Evolutionary conservation across 1,139 yeast genomes (phyloP), one percentile per base, ranked within the genome.

Genomic region (Debaryomyces udenii): DNA sequence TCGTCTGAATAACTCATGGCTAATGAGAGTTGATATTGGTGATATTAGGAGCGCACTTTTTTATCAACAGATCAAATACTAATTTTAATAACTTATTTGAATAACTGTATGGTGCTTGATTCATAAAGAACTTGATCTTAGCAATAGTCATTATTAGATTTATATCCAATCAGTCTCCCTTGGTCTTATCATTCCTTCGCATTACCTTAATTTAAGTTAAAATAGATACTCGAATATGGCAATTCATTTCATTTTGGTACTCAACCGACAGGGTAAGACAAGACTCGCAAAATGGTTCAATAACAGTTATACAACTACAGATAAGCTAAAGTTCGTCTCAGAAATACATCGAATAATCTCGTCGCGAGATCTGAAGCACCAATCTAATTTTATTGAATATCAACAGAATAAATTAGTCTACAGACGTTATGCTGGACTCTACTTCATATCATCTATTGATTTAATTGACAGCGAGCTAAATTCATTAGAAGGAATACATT

Each of bases 211-310:
- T n/a, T n/a, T n/a, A n/a, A n/a, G n/a, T n/a, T n/a, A n/a, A n/a
- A 7, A 20, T 20, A 20, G 22, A 20, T 6, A 5, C 22, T 29
- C 34, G 16, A 36, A 9, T 27, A 87, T 88, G 96, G 76, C 87
- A 11, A 76, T 88, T 27, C 91, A 88, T 52, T 91, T 81, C 62
- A 72, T 91, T 37, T 64, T 91, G 35, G 85, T 93, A 37, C 82
- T 91, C 57, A 93, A 91, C 60, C 77, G 96, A 47, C 97, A 90
- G 64, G 98, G 99, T n/a, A 87, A 88, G 53, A 80, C 93, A 28
- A 77, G 99, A 44, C 68, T 93, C 17, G 84, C 89, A 15, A 86
- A 89, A 60, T 91, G 96, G 94, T 93, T 65, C 58, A 58, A 76
- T 52, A 62, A 62, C 41, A 50, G 56, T 37, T 60, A 57, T 44